Evolutionary conservation across 345 rosid species (phyloP), one percentile per base, ranked within the genome.

Genomic region (Tarenaya hassleriana): DNA sequence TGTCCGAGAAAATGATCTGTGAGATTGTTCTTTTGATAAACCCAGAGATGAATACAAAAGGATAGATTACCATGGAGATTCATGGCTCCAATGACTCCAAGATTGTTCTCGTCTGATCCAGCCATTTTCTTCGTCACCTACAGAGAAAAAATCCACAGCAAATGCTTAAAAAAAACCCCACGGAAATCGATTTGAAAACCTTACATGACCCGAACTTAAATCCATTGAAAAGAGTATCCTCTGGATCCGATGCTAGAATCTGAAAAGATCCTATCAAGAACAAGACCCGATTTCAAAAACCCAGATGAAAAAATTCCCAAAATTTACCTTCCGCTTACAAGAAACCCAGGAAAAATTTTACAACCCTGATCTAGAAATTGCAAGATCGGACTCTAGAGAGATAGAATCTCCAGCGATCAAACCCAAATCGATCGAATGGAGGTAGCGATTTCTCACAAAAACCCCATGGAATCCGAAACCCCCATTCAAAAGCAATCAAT

Each of bases 41-140:
- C n/a, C n/a, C n/a, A n/a, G n/a, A n/a, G n/a, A n/a, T n/a, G n/a
- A n/a, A n/a, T n/a, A n/a, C n/a, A n/a, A n/a, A n/a, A n/a, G n/a
- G n/a, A 16, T 40, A 42, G 47, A 65, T 58, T 64, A 88, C 95
- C 83, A 56, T 74, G 84, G 55, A 60, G 29, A 61, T 68, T 70
- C 41, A 64, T 66, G n/a, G 76, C 57, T 50, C 90, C 89, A 43
- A 81, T 71, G 56, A 79, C 77, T 35, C 83, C 83, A 16, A 68
- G 76, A n/a, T 70, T 70, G 77, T 90, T 91, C 77, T 91, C 94
- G 45, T 80, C 82, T 24, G 96, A 73, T 70, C 84, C 73, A 47
- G 66, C 81, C 98, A 91, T 91, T 54, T 41, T 52, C 31, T 37
- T 59, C 58, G 52, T 34, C 43, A 62, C 44, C 64, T 63, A n/a